Evolutionary conservation across 805 yeast species (phyloP).

Genomic region (Cyberlindnera suaveolens): DNA sequence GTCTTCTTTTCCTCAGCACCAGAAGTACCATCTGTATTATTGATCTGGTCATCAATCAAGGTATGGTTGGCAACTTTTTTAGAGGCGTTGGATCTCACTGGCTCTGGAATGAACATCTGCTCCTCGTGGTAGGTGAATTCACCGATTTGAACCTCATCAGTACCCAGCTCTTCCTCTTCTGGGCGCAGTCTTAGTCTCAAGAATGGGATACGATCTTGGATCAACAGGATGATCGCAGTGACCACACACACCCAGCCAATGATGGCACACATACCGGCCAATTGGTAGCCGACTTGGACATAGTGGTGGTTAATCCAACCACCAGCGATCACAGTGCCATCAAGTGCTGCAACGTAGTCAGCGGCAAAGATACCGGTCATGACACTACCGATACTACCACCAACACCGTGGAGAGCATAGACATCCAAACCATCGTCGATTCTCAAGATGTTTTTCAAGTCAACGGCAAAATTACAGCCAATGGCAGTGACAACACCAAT

Average conservation of each 20-base stretch:
- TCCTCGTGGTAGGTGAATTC: conserved; percentile 73
- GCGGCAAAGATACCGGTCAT: conserved; percentile 92
- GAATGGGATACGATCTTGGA: conserved; percentile 72
- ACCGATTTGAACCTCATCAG: conserved; percentile 87
- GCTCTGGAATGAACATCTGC: conserved; percentile 66
- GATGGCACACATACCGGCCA: conserved; percentile 69
- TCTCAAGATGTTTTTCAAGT: conserved; percentile 59
- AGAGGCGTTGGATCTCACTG: conserved; percentile 54
- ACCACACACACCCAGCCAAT: conserved; percentile 71
- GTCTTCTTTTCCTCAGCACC: conserved; percentile 11
- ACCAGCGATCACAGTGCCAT: conserved; percentile 67
- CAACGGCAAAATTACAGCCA: conserved; percentile 82
- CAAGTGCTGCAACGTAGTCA: conserved; percentile 79
- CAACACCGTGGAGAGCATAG: conserved; percentile 89
- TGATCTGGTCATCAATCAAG: conserved; percentile 30
- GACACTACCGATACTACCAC: conserved; percentile 79
- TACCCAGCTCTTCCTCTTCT: conserved; percentile 84
- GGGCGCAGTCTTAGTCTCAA: conserved; percentile 75
- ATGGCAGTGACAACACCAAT: conserved; percentile 76
- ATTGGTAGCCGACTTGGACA: conserved; percentile 80
- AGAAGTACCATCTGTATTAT: conserved; percentile 21
- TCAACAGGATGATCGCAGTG: conserved; percentile 59
- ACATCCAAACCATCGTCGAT: conserved; percentile 96
- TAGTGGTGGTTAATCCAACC: conserved; percentile 88
- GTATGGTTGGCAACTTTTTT: conserved; percentile 21